Evolutionary conservation across 2,329 filamentous ascomycete genomes (phyloP).

Genomic region (Gyromitra esculenta): DNA sequence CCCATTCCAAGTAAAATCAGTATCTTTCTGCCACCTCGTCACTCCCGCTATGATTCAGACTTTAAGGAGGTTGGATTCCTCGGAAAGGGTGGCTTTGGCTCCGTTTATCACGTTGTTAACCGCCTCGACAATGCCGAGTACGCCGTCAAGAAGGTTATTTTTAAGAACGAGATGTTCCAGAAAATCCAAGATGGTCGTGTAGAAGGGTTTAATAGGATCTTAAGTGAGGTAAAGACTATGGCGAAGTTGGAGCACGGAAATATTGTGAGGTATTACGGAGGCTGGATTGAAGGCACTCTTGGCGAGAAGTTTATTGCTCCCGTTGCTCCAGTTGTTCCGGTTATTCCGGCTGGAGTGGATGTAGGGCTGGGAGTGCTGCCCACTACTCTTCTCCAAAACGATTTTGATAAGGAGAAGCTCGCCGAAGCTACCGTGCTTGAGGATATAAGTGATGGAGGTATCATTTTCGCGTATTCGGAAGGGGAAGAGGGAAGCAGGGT

Average conservation of each 20-base stretch:
- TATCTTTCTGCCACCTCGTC: constrained; percentile 26
- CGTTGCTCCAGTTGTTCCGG: not conserved
- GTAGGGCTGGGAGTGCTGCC: not conserved
- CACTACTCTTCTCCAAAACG: not conserved
- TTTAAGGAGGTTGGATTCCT: constrained; percentile 66
- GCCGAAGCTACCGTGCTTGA: not conserved
- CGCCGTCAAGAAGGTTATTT: constrained; percentile 72
- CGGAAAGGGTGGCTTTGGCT: constrained; percentile 73
- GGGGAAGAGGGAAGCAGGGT: constrained; percentile 29
- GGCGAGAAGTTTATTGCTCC: constrained; percentile 30
- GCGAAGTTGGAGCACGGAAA: constrained; percentile 72
- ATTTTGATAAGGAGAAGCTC: not conserved
- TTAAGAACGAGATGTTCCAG: constrained; percentile 66
- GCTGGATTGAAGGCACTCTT: constrained; percentile 68
- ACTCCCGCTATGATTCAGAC: constrained; percentile 50
- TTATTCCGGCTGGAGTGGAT: constrained; percentile 17
- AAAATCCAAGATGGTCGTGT: constrained; percentile 44
- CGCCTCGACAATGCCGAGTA: constrained; percentile 71
- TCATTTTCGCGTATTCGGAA: constrained; percentile 35
- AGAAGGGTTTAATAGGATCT: constrained; percentile 67
- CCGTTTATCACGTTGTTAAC: constrained; percentile 71
- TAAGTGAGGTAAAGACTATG: constrained; percentile 71
- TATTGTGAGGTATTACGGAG: constrained; percentile 72
- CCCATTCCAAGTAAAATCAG: constrained; percentile 9
- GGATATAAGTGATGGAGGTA: constrained; percentile 7